These are phyloP conservation scores for Nigrograna mackinnonii DNA, from an alignment of 2,329 filamentous ascomycete genomes.

Conservation along the genomic window DNA sequence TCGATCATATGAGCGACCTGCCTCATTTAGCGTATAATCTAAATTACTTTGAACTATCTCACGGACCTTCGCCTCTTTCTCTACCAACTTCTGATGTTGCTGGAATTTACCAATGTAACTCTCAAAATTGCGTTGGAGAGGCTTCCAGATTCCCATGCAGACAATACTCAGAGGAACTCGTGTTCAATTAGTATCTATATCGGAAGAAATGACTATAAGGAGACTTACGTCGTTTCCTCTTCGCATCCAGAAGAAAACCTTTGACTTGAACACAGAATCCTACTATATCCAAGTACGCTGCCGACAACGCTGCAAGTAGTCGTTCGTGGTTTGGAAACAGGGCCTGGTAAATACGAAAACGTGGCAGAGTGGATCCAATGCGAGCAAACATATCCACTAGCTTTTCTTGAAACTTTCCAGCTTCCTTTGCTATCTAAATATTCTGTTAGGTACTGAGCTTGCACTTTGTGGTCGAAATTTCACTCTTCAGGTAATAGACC, in stretches of 20 bases:
- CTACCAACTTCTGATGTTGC: constrained; percentile 14
- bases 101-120: constrained; percentile 17
- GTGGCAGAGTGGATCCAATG: constrained; percentile 20
- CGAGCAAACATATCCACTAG: constrained; percentile 23
- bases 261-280: constrained; percentile 18
- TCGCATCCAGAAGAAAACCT: constrained; percentile 14
- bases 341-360: constrained; percentile 19
- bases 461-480: no score
- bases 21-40: no score
- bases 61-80: constrained; percentile 18
- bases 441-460: no score
- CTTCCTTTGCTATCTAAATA: constrained; percentile 19
- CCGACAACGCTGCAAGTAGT: constrained; percentile 15
- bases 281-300: constrained; percentile 18
- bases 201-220: neutral
- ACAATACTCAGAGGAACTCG: constrained; percentile 14
- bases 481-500: no score
- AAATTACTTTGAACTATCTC: no score
- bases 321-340: constrained; percentile 20
- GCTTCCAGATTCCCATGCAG: constrained; percentile 18
- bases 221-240: constrained; percentile 9
- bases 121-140: constrained; percentile 15
- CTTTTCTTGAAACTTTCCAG: constrained; percentile 19
- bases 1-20: constrained; percentile 24
- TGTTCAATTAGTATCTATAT: neutral